Base-by-base conservation (phyloP, 2,329 filamentous ascomycete genomes). In the Penicillium sp. region DNA sequence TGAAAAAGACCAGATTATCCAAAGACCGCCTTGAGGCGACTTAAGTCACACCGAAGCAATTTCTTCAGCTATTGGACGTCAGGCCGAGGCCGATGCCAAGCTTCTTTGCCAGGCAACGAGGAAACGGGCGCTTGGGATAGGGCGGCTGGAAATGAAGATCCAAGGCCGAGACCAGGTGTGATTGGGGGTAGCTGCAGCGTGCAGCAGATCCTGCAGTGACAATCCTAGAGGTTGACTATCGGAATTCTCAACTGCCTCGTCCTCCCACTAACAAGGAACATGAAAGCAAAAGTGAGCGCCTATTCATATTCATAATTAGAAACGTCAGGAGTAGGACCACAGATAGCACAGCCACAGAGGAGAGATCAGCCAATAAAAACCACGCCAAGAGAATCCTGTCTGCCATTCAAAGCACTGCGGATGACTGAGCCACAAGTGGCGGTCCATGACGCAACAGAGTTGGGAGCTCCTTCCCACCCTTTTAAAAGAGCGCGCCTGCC, bases 381-480 rank as follows among this genome's bases (percentile, higher is more conserved):
- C n/a, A n/a, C n/a, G n/a, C n/a, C n/a, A n/a, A n/a, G n/a, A n/a
- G n/a, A n/a, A n/a, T n/a, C n/a, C n/a, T n/a, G n/a, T n/a, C n/a
- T n/a, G n/a, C n/a, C n/a, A n/a, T n/a, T n/a, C n/a, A n/a, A n/a
- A n/a, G n/a, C n/a, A n/a, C n/a, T n/a, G n/a, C n/a, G n/a, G n/a
- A n/a, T 8, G 16, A 45, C 42, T 31, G 34, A 50, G 58, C 58
- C 58, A 61, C 58, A 56, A 6, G 45, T 48, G 52, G 58, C 52
- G 42, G 46, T 52, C 72, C 0, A 72, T 73, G 48, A 71, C 69
- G 48, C 79, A 76, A 65, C 57, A 23, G 50, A 49, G 13, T 64
- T 18, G 84, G 84, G 66, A 82, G 3, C 72, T 81, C 43, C 69
- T 82, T 36, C 77, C 81, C 2, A 66, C 81, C 82, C 23, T 76